Conservation (phyloP, 257 asterid species). For the Knoxia roxburghii region DNA sequence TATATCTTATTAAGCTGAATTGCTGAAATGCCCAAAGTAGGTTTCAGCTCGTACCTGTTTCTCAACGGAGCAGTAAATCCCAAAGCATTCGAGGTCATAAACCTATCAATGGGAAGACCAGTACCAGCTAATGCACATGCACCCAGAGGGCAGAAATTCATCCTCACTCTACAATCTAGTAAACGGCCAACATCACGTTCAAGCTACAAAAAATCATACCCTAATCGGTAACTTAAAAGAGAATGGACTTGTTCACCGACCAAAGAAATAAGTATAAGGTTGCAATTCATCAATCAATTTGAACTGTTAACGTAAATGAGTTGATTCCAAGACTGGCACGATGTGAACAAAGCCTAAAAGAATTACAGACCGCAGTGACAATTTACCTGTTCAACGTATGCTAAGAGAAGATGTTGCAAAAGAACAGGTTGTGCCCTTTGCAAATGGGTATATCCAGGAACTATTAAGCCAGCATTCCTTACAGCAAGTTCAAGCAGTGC, state of each 20-base stretch:
- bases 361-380: neutral
- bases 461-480: slow-evolving; percentile 70
- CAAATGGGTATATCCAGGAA: slow-evolving; percentile 97
- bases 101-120: slow-evolving; percentile 94
- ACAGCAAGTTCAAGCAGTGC: slow-evolving; percentile 66
- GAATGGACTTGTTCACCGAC: neutral
- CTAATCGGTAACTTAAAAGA: slow-evolving; percentile 14
- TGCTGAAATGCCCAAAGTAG: too few species aligned
- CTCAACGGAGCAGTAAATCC: slow-evolving; percentile 95
- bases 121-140: slow-evolving; percentile 99
- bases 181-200: slow-evolving; percentile 92
- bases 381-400: slow-evolving; percentile 84
- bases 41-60: slow-evolving; percentile 55
- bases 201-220: slow-evolving; percentile 49
- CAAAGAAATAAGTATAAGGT: neutral
- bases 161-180: slow-evolving; percentile 69
- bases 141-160: slow-evolving; percentile 91
- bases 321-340: neutral
- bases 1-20: neutral
- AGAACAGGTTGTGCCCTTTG: slow-evolving; percentile 98
- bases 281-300: neutral
- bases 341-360: neutral
- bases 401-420: slow-evolving; percentile 90
- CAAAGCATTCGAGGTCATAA: slow-evolving; percentile 88
- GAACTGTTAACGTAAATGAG: neutral